Percentiles rank a stretch among this genome's conserved stretches.
phyloP scores from a whole-genome alignment of 2,329 filamentous ascomycete genomes.

The Alternaria triticimaculans region DNA sequence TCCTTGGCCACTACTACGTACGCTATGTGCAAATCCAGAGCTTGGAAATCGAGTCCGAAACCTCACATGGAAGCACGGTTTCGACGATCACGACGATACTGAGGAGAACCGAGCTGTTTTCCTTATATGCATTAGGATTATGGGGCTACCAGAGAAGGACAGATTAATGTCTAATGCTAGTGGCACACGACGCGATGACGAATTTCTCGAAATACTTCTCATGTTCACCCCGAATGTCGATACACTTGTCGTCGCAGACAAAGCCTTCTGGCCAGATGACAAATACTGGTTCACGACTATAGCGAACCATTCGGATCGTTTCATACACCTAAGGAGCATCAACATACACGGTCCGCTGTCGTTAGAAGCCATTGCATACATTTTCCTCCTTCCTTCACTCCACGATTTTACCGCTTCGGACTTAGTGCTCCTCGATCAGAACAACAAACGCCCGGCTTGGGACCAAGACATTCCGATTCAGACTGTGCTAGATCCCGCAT shows the following conservation, averaged over 20 bases:
- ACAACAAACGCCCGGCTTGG: neutral
- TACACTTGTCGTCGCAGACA: constrained; percentile 5
- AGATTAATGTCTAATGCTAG: neutral
- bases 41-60: constrained; percentile 1
- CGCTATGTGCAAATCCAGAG: neutral
- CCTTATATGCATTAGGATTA: neutral
- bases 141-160: neutral
- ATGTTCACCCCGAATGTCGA: neutral
- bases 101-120: neutral
- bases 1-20: constrained; percentile 8
- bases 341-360: constrained; percentile 7
- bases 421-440: neutral
- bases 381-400: constrained; percentile 10
- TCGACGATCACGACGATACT: neutral
- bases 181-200: neutral
- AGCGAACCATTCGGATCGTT: neutral
- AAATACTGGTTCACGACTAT: constrained; percentile 3
- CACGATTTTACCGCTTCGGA: neutral
- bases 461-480: constrained; percentile 1
- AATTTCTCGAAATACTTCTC: constrained; percentile 3
- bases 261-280: neutral
- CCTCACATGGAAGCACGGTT: constrained; percentile 3
- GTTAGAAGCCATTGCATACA: constrained; percentile 7
- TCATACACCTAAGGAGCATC: neutral
- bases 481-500: neutral